Conservation (phyloP, 306 rosid genomes). For the Delonix regia region DNA sequence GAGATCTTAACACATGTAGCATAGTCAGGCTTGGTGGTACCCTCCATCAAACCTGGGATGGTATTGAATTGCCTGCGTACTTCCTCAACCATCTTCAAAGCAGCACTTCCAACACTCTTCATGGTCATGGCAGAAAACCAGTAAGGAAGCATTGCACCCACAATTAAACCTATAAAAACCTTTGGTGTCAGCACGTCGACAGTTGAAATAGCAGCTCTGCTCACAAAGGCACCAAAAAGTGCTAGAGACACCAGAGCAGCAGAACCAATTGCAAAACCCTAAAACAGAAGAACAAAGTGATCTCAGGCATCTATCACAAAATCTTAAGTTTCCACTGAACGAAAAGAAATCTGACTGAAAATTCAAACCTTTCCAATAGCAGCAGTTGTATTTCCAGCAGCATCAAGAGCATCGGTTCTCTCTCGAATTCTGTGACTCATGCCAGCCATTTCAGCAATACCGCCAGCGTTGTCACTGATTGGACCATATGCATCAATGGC, state of each 20-base stretch:
- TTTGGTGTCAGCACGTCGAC: conserved; percentile 92
- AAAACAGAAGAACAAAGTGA: conserved; percentile 20
- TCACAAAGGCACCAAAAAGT: conserved; percentile 96
- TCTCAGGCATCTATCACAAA: conserved; percentile 28
- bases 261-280: conserved; percentile 97
- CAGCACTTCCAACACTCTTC: conserved; percentile 99
- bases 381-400: conserved; percentile 98
- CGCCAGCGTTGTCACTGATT: conserved; percentile 98
- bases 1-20: conserved; percentile 94
- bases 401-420: conserved; percentile 98
- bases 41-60: conserved; percentile 95
- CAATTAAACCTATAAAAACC: conserved; percentile 87
- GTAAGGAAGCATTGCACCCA: conserved; percentile 97
- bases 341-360: not conserved
- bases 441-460: conserved; percentile 99
- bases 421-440: conserved; percentile 95
- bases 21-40: conserved; percentile 90
- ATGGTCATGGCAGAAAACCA: conserved; percentile 99
- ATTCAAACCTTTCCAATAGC: conserved; percentile 89
- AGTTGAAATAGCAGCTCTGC: conserved; percentile 72
- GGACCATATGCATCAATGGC: conserved; percentile 99
- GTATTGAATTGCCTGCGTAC: conserved; percentile 91
- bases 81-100: conserved; percentile 98
- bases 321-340: not conserved
- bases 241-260: conserved; percentile 99